A percentile compares a stretch with the other conserved stretches of the same genome.
phyloP scores from a whole-genome alignment of 1,284 basidiomycete species.

The Cerrena zonata region DNA sequence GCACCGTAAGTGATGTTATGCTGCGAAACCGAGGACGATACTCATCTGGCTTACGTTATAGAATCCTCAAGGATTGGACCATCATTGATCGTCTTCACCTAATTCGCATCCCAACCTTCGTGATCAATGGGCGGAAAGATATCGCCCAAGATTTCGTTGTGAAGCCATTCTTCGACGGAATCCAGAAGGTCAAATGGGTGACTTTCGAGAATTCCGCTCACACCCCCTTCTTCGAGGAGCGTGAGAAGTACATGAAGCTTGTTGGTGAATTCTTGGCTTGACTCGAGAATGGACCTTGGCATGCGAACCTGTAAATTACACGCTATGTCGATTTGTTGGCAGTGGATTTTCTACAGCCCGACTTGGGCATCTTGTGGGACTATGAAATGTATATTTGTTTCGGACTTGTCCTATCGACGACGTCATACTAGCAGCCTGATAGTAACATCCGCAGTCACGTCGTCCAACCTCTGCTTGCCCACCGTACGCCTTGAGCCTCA shows the following conservation, averaged over 20 bases:
- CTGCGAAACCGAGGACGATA: not conserved
- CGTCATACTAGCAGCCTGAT: too few relatives aligned
- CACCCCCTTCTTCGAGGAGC: slow-evolving; percentile 27
- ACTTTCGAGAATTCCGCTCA: slow-evolving; percentile 27
- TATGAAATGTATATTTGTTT: too few relatives aligned
- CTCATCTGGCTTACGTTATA: not conserved
- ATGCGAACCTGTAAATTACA: not conserved
- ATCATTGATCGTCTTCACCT: slow-evolving; percentile 22
- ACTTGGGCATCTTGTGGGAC: too few relatives aligned
- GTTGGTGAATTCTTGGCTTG: slow-evolving; percentile 20
- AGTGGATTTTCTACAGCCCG: too few relatives aligned
- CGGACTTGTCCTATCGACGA: too few relatives aligned
- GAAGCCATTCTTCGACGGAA: slow-evolving; percentile 21
- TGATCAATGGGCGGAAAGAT: slow-evolving; percentile 28
- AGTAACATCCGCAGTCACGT: too few relatives aligned
- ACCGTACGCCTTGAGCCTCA: too few relatives aligned
- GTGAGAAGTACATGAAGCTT: slow-evolving; percentile 21
- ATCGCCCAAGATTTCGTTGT: slow-evolving; percentile 23
- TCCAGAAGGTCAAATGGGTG: slow-evolving; percentile 25
- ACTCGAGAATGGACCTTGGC: not conserved
- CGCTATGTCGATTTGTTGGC: too few relatives aligned
- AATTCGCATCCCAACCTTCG: slow-evolving; percentile 25
- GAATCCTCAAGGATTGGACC: slow-evolving; percentile 25
- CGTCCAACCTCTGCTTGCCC: too few relatives aligned
- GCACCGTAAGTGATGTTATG: slow-evolving; percentile 14